Evolutionary conservation across 1,284 basidiomycete genomes (phyloP).

Genomic region (Moniliella sp.): DNA sequence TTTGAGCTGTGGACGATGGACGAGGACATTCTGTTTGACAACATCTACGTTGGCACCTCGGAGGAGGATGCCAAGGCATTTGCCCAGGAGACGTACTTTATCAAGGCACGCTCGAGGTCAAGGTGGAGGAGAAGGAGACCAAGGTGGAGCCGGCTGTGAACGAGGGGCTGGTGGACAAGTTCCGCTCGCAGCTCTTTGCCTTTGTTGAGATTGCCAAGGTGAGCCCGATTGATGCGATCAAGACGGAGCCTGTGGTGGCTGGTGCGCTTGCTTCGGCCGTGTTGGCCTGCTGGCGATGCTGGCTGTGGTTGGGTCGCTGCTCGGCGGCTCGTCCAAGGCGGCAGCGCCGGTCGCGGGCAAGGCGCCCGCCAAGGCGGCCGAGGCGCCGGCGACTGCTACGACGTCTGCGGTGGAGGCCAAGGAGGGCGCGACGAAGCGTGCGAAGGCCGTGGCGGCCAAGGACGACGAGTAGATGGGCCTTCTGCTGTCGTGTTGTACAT

Average conservation of each 20-base stretch:
- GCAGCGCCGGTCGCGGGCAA: slow-evolving; percentile 11
- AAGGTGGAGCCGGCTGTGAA: slow-evolving; percentile 6
- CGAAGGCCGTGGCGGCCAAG: slow-evolving; percentile 8
- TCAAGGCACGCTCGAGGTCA: too few relatives aligned
- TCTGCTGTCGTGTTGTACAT: too few relatives aligned
- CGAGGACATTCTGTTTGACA: slow-evolving; percentile 31
- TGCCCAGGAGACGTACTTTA: slow-evolving; percentile 18
- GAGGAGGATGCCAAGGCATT: slow-evolving; percentile 19
- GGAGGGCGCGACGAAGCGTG: slow-evolving; percentile 10
- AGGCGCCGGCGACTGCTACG: too few relatives aligned
- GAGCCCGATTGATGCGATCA: slow-evolving; percentile 20
- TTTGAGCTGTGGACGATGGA: slow-evolving; percentile 34
- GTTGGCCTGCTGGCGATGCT: slow-evolving; percentile 15
- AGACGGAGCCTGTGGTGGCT: slow-evolving; percentile 19
- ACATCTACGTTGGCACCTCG: slow-evolving; percentile 30
- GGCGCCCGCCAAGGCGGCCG: too few relatives aligned
- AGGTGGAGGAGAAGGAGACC: slow-evolving; percentile 23
- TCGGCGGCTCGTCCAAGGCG: slow-evolving; percentile 8
- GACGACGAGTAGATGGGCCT: too few relatives aligned
- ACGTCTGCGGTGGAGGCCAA: slow-evolving; percentile 11
- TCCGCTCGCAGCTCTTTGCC: too few relatives aligned
- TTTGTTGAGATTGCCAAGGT: slow-evolving; percentile 11
- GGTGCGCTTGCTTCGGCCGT: slow-evolving; percentile 15
- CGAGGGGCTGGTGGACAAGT: slow-evolving; percentile 8
- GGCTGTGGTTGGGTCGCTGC: slow-evolving; percentile 14